A percentile compares a stretch with the other conserved stretches of the same genome.
These are phyloP conservation scores for Hanseniaspora occidentalis DNA, from an alignment of 805 yeast species.

Conservation along the genomic window DNA sequence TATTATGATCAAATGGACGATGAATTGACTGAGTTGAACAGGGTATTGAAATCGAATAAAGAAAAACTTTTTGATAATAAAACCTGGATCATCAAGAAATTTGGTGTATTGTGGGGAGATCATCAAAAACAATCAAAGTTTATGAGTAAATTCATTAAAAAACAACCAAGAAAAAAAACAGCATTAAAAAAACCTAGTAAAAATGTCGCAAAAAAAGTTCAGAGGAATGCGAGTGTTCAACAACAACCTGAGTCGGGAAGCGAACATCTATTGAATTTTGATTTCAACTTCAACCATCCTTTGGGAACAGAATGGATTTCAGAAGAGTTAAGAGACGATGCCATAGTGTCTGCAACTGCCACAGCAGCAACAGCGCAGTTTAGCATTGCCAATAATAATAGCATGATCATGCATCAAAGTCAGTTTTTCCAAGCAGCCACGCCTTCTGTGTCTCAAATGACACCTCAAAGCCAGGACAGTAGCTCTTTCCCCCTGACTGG, in stretches of 20 bases:
- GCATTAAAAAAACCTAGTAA: not conserved
- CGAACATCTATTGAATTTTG: constrained; percentile 5
- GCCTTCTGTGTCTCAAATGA: no score
- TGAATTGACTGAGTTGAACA: constrained; percentile 39
- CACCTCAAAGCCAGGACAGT: no score
- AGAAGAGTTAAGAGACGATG: constrained; percentile 59
- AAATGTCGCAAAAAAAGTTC: constrained; percentile 1
- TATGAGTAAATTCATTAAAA: constrained; percentile 11
- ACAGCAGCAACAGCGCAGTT: constrained; percentile 15
- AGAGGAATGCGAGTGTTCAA: not conserved
- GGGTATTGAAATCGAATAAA: constrained; percentile 34
- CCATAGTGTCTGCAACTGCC: constrained; percentile 63
- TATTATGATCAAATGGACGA: constrained; percentile 77
- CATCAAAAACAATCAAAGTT: constrained; percentile 15
- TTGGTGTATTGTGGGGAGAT: constrained; percentile 61
- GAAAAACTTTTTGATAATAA: constrained; percentile 28
- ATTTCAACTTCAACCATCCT: constrained; percentile 9
- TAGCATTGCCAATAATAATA: constrained; percentile 2
- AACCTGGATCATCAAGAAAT: constrained; percentile 59
- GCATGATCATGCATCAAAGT: no score
- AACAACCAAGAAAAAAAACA: constrained; percentile 1
- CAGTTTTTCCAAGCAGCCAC: no score
- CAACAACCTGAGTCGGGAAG: not conserved
- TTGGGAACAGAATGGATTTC: constrained; percentile 56
- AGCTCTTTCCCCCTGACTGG: no score